Evolutionary conservation across 2,329 filamentous ascomycete species (phyloP), one percentile per base, ranked within the genome.

Genomic region (Colletotrichum sp.): DNA sequence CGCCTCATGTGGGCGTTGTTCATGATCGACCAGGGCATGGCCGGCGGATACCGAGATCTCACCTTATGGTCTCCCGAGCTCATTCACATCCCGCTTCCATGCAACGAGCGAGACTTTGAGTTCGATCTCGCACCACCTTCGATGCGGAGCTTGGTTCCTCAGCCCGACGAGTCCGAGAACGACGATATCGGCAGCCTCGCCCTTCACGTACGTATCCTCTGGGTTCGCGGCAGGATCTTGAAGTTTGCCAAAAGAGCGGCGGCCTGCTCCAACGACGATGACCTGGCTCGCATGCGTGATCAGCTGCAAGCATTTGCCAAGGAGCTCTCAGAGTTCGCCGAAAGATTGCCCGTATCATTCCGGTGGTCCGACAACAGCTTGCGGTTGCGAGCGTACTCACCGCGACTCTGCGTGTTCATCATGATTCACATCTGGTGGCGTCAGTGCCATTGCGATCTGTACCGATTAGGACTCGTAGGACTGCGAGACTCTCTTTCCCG

Each of bases 361-460:
- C 88, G 89, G 62, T 91, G 90, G 80, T 91, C 89, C 13, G 89
- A 91, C 76, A 88, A 85, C 76, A 91, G 91, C 34, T 83, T 91
- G 6, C 86, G 89, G 16, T 83, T 91, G 28, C 87, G 90, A 8
- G 88, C 89, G 4, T 91, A 91, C 78, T 91, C 90, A 1, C 88
- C 89, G 3, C 85, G 90, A 5, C 85, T 92, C 7, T 90, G 89
- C 75, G 89, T 90, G 56, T 91, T 90, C 74, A 84, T 91, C 78
- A 91, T 91, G 89, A 91, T 91, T 12, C 90, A 91, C 77, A 85
- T 91, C 10, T 90, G 88, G 89, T 91, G 89, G 89, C 85, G 89
- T 32, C 90, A 91, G 76, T 91, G 90, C 73, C 87, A 91, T 78
- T 89, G 89, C 77, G 90, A 91, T 78, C 83, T 91, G 4, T 91